Evolutionary conservation across 257 asterid species (phyloP).

Genomic region (Ligustrum vulgare): DNA sequence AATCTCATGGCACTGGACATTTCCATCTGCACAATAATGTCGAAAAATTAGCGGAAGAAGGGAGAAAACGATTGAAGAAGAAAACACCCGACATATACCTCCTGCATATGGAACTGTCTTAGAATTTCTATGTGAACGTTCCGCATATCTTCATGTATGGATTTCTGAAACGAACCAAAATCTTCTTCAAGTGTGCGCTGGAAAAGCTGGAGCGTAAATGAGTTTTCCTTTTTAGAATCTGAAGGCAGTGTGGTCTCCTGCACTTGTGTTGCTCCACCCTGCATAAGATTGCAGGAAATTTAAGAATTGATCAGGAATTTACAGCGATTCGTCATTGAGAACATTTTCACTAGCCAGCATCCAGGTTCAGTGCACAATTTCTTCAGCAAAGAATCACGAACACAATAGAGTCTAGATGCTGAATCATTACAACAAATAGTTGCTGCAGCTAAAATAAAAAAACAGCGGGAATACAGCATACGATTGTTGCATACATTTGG

Average conservation of each 20-base stretch:
- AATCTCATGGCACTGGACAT: constrained; percentile 31
- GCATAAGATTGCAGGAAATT: constrained; percentile 23
- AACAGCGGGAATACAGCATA: constrained; percentile 16
- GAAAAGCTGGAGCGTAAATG: constrained; percentile 87
- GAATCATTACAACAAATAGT: constrained; percentile 13
- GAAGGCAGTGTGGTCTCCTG: constrained; percentile 41
- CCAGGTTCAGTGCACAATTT: neutral
- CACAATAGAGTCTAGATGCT: neutral
- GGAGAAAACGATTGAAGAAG: neutral
- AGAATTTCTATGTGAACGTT: constrained; percentile 83
- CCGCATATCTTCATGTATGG: constrained; percentile 88
- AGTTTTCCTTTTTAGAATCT: constrained; percentile 71
- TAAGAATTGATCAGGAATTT: constrained; percentile 4
- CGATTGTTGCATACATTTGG: constrained; percentile 57
- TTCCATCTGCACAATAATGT: constrained; percentile 38
- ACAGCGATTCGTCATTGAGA: constrained; percentile 11
- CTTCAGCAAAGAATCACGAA: neutral
- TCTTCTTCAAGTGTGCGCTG: constrained; percentile 90
- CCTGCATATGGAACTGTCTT: constrained; percentile 90
- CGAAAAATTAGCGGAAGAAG: constrained; percentile 4
- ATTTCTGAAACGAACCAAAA: constrained; percentile 74
- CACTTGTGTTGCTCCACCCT: constrained; percentile 61
- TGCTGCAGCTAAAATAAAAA: constrained; percentile 3
- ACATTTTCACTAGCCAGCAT: constrained; percentile 18
- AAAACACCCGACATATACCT: constrained; percentile 48